phyloP scores from a whole-genome alignment of 768 basidiomycete species.

The Suillus americanus region DNA sequence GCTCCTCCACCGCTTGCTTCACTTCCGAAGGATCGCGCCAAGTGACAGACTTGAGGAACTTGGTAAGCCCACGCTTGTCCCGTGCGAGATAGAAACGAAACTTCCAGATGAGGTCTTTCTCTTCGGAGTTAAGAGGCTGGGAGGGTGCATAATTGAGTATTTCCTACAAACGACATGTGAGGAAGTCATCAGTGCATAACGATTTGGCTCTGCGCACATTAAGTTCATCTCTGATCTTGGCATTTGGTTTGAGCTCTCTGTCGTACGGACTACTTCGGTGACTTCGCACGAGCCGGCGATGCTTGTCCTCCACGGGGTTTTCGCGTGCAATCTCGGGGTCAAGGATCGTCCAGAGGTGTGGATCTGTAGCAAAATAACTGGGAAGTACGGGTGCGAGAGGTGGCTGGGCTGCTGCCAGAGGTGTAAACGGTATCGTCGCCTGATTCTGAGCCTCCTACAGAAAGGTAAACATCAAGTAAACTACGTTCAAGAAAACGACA shows the following conservation, averaged over 20 bases:
- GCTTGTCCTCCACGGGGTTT: slow-evolving; percentile 97
- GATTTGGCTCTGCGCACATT: slow-evolving; percentile 51
- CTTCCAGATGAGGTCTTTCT: slow-evolving; percentile 97
- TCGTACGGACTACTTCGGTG: slow-evolving; percentile 95
- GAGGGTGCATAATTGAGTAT: slow-evolving; percentile 93
- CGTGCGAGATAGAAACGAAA: slow-evolving; percentile 96
- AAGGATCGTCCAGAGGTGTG: slow-evolving; percentile 80
- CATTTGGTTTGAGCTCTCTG: slow-evolving; percentile 94
- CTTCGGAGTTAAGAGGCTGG: slow-evolving; percentile 80
- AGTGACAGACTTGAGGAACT: slow-evolving; percentile 96
- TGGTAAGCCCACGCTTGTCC: slow-evolving; percentile 92
- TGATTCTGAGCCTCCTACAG: slow-evolving; percentile 40
- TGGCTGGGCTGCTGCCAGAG: slow-evolving; percentile 42
- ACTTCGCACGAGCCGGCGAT: slow-evolving; percentile 89
- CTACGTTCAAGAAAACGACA: slow-evolving; percentile 7
- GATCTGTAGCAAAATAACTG: slow-evolving; percentile 57
- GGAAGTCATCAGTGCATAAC: background rate
- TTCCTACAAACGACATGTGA: slow-evolving; percentile 45
- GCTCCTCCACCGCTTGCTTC: slow-evolving; percentile 95
- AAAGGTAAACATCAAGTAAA: background rate
- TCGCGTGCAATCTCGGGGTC: slow-evolving; percentile 91
- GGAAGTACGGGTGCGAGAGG: slow-evolving; percentile 41
- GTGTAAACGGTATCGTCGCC: slow-evolving; percentile 41
- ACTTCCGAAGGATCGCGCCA: slow-evolving; percentile 97
- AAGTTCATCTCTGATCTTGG: slow-evolving; percentile 91